These are phyloP conservation scores for Bruguiera gymnorhiza DNA, from an alignment of 345 rosid species.

Conservation along the genomic window DNA sequence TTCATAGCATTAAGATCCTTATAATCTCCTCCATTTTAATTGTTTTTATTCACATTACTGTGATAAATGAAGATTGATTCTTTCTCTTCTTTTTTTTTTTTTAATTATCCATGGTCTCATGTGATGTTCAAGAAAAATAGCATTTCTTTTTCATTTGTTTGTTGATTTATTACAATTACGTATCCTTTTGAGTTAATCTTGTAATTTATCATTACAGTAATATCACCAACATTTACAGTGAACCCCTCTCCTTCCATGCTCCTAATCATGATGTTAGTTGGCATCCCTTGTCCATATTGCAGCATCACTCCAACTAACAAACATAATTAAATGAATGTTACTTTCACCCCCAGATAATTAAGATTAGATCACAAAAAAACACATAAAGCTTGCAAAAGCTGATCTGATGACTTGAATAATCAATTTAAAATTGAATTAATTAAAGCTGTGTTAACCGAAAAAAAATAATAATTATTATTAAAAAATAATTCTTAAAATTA, in stretches of 20 bases:
- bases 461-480: too few species aligned
- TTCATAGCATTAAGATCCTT: too few species aligned
- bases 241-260: conserved; percentile 7
- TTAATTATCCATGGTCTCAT: too few species aligned
- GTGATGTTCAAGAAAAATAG: too few species aligned
- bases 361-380: neutral
- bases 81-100: too few species aligned
- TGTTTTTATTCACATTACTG: too few species aligned
- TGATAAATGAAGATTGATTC: too few species aligned
- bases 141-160: neutral
- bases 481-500: too few species aligned
- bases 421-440: too few species aligned
- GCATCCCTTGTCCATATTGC: neutral
- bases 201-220: neutral
- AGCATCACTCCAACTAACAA: conserved; percentile 8
- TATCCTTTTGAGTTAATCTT: neutral
- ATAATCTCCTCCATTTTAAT: too few species aligned
- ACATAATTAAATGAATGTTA: conserved; percentile 17
- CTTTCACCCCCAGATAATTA: conserved; percentile 11
- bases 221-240: conserved; percentile 4
- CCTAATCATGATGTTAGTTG: conserved; percentile 4
- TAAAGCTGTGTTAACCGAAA: too few species aligned
- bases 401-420: too few species aligned
- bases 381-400: neutral
- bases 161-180: neutral